phyloP scores from a whole-genome alignment of 1,284 basidiomycete species.

The Austroboletus niveus region DNA sequence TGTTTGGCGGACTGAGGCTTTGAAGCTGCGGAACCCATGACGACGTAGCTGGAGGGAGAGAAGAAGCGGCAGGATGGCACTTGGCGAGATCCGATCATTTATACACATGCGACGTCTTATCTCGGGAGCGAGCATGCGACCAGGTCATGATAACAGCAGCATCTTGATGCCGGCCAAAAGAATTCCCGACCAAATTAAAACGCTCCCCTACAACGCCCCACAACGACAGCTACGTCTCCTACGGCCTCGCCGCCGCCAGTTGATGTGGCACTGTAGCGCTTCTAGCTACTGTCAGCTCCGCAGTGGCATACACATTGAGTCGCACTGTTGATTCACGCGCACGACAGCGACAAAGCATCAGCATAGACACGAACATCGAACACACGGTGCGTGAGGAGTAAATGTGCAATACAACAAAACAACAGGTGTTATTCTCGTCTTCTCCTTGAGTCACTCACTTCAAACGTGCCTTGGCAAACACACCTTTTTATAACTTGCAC shows the following conservation, averaged over 20 bases:
- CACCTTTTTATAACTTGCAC: slow-evolving; percentile 22
- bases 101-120: slow-evolving; percentile 25
- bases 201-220: neutral
- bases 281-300: too few relatives aligned
- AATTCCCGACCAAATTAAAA: neutral
- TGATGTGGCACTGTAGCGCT: too few relatives aligned
- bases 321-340: too few relatives aligned
- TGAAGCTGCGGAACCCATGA: slow-evolving; percentile 26
- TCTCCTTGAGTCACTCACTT: neutral
- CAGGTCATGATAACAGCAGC: slow-evolving; percentile 5
- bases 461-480: slow-evolving; percentile 2
- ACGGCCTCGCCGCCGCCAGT: too few relatives aligned
- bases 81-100: slow-evolving; percentile 19
- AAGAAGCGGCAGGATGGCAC: slow-evolving; percentile 8
- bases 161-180: neutral
- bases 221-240: neutral
- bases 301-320: too few relatives aligned
- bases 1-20: slow-evolving; percentile 21
- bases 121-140: slow-evolving; percentile 13
- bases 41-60: slow-evolving; percentile 9
- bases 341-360: too few relatives aligned
- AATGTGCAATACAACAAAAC: neutral
- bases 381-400: neutral
- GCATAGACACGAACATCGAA: too few relatives aligned
- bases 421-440: too few relatives aligned